Conservation (phyloP, 2,329 filamentous ascomycete genomes). For the Nannizziopsis barbatae region DNA sequence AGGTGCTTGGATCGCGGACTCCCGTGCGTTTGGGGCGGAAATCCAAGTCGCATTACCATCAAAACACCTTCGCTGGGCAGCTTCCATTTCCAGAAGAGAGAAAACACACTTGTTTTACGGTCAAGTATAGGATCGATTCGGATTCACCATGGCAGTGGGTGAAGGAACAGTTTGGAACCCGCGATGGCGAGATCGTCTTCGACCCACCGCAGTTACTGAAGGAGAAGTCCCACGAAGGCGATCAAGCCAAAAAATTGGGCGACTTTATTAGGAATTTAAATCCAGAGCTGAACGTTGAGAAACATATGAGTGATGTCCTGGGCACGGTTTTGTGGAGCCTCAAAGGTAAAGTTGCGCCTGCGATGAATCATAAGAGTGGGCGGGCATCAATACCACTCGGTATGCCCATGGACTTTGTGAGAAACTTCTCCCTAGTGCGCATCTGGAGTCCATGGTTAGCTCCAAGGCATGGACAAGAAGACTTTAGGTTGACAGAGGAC, state of each 20-base stretch:
- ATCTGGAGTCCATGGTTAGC: conserved; percentile 76
- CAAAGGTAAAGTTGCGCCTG: conserved; percentile 50
- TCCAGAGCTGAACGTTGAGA: conserved; percentile 25
- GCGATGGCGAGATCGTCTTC: conserved; percentile 36
- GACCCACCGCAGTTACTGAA: conserved; percentile 19
- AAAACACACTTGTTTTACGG: conserved; percentile 31
- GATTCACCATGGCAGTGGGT: conserved; percentile 35
- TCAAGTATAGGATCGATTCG: conserved; percentile 32
- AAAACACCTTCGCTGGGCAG: conserved; percentile 27
- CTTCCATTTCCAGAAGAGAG: conserved; percentile 22
- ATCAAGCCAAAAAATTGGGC: conserved; percentile 16
- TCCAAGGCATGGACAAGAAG: conserved; percentile 64
- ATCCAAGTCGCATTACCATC: conserved; percentile 20
- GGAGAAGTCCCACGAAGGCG: background rate
- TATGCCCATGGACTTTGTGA: conserved; percentile 50
- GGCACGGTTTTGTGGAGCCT: conserved; percentile 32
- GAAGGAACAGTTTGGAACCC: conserved; percentile 31
- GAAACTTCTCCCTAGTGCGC: conserved; percentile 74
- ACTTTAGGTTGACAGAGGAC: conserved; percentile 62
- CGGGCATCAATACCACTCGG: conserved; percentile 51
- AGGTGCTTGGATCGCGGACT: conserved; percentile 19
- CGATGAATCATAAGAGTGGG: conserved; percentile 38
- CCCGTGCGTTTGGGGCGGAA: conserved; percentile 22
- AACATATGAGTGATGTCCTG: conserved; percentile 32
- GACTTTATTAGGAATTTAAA: conserved; percentile 30